Conservation (phyloP, 805 yeast species). For the Kuraishia cidri region DNA sequence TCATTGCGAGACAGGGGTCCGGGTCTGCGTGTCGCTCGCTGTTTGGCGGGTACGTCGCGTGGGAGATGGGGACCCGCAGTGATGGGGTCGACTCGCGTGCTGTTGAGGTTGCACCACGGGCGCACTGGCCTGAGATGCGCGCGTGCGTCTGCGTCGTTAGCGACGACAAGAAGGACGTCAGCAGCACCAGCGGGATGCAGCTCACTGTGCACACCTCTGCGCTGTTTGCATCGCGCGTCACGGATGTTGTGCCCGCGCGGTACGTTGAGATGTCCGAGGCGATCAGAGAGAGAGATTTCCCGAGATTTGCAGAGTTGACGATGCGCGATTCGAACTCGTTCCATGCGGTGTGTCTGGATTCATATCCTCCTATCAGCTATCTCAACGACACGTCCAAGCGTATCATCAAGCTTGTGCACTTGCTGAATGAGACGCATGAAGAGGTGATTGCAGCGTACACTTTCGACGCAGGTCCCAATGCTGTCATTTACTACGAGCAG, state of each 20-base stretch:
- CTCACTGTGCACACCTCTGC: slow-evolving; percentile 84
- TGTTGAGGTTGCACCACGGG: slow-evolving; percentile 76
- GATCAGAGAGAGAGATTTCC: slow-evolving; percentile 67
- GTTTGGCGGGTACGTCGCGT: slow-evolving; percentile 96
- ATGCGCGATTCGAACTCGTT: slow-evolving; percentile 96
- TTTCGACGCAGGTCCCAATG: slow-evolving; percentile 98
- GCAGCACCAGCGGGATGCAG: slow-evolving; percentile 97
- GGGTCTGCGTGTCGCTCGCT: slow-evolving; percentile 98
- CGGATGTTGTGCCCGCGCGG: slow-evolving; percentile 78
- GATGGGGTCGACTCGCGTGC: slow-evolving; percentile 95
- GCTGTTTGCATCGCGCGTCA: slow-evolving; percentile 72
- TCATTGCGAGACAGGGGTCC: slow-evolving; percentile 95
- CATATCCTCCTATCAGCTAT: slow-evolving; percentile 92
- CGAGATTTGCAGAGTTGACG: slow-evolving; percentile 78
- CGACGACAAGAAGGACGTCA: slow-evolving; percentile 89
- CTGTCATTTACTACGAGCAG: slow-evolving; percentile 83
- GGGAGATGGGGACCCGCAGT: slow-evolving; percentile 83
- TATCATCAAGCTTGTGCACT: slow-evolving; percentile 70
- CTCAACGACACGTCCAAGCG: slow-evolving; percentile 85
- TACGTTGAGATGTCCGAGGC: slow-evolving; percentile 75
- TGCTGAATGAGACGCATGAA: slow-evolving; percentile 61
- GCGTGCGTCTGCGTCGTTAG: slow-evolving; percentile 91
- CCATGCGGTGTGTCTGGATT: slow-evolving; percentile 96
- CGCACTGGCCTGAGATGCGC: slow-evolving; percentile 88
- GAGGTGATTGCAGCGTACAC: slow-evolving; percentile 88